A percentile compares a stretch with the other conserved stretches of the same genome.
Evolutionary conservation across 345 rosid species (phyloP).

Genomic region (Theobroma cacao): DNA sequence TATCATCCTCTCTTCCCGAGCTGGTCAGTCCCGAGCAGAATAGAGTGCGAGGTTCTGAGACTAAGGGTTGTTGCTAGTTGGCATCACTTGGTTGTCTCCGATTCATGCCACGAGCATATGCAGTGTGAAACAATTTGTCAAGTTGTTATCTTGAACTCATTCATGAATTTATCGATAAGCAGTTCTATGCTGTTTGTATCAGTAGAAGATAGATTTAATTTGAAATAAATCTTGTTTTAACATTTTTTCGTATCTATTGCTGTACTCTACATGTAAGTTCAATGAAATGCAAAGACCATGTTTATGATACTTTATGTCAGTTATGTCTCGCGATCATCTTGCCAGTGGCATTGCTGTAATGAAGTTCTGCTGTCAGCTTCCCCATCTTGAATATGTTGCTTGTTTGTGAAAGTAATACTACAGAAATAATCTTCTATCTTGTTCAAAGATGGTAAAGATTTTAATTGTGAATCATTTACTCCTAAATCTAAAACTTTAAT

Average conservation of each 20-base stretch:
- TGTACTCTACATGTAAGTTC: not conserved
- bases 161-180: not conserved
- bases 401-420: too few species aligned
- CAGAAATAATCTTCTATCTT: too few species aligned
- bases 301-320: not conserved
- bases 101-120: not conserved
- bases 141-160: not conserved
- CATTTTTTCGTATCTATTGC: not conserved
- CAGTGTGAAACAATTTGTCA: not conserved
- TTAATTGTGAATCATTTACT: too few species aligned
- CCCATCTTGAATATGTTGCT: too few species aligned
- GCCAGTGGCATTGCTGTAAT: too few species aligned
- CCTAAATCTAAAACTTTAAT: too few species aligned
- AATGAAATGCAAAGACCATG: not conserved
- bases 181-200: not conserved
- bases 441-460: too few species aligned
- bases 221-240: not conserved
- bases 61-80: not conserved
- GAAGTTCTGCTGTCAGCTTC: not conserved
- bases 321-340: not conserved
- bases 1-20: conserved; percentile 45
- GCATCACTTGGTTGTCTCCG: not conserved
- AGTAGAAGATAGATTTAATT: not conserved
- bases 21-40: conserved; percentile 19
- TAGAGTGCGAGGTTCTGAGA: not conserved